These are phyloP conservation scores for Xylariaceae sp. DNA, from an alignment of 2,329 filamentous ascomycete genomes.

Conservation along the genomic window DNA sequence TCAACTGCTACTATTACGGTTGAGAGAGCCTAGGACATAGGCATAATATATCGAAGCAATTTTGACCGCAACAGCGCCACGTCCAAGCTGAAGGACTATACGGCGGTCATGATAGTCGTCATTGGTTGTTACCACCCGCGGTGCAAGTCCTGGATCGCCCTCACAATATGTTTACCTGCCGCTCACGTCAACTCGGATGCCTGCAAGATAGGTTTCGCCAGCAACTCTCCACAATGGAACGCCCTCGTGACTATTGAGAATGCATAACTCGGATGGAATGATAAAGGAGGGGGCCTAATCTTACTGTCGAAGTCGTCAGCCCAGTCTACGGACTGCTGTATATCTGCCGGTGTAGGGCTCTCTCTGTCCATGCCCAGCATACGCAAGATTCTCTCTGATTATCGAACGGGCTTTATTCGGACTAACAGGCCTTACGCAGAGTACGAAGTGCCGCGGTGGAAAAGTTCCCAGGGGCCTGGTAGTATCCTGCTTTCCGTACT, in stretches of 20 bases:
- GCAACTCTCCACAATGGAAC: neutral
- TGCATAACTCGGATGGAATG: neutral
- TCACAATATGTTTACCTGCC: conserved; percentile 3
- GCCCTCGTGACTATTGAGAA: neutral
- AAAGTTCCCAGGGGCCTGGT: too few species aligned
- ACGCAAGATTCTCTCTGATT: too few species aligned
- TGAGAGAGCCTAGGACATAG: neutral
- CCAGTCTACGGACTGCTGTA: too few species aligned
- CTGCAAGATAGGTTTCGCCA: neutral
- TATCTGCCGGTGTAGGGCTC: too few species aligned
- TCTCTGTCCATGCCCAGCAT: too few species aligned
- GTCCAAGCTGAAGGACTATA: neutral
- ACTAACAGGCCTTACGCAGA: too few species aligned
- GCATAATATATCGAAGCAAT: neutral
- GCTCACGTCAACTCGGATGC: conserved; percentile 6
- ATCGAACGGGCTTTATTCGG: too few species aligned
- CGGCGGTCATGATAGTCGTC: neutral
- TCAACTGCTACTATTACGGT: neutral
- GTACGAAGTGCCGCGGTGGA: too few species aligned
- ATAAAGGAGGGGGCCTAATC: too few species aligned
- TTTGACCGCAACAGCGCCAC: neutral
- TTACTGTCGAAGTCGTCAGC: too few species aligned
- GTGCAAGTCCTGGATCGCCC: neutral
- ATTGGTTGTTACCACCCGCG: neutral
- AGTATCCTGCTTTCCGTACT: too few species aligned